Evolutionary conservation across 306 rosid species (phyloP), one percentile per base, ranked within the genome.

Genomic region (Geum urbanum): DNA sequence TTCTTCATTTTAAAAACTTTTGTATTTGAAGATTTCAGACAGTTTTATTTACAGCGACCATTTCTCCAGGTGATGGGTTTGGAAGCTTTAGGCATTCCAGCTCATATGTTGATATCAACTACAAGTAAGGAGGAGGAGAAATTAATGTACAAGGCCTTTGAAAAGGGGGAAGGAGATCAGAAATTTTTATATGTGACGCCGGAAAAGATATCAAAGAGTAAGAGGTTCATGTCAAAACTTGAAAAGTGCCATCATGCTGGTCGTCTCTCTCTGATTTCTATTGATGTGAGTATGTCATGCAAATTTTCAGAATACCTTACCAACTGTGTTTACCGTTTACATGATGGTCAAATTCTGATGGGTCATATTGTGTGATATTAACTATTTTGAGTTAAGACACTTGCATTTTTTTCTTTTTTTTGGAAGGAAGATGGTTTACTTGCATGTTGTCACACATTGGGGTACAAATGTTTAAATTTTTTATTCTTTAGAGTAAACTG

Each of bases 181-280:
- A 92, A 90, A 79, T 72, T 88, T 74, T 73, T 90, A 75, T 90
- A 92, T 62, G 98, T 92, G 66, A 92, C 96, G 13, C 98, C 98
- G 63, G 98, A 92, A 83, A 92, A 92, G 85, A 88, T 92, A 80
- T 92, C 98, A 65, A 92, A 92, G 86, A 92, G 98, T 89, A 92
- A 92, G 85, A 92, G 96, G 74, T 92, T 92, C 78, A 88, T 90
- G 98, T 92, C 98, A 82, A 92, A 92, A 80, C 96, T 90, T 76
- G 98, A 92, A 74, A 92, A 92, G 78, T 92, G 98, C 71, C 90
- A 90, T 79, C 85, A 85, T 52, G 90, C 92, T 20, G 91, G 89
- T 71, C 94, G 96, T 74, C 89, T 92, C 67, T 85, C 92, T 44
- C 85, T 92, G 57, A 85, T 92, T 81, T 83, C 98, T 49, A 78